These are phyloP conservation scores for Blastocystis sp. DNA, from an alignment of 352 stramenopile species.

Conservation along the genomic window DNA sequence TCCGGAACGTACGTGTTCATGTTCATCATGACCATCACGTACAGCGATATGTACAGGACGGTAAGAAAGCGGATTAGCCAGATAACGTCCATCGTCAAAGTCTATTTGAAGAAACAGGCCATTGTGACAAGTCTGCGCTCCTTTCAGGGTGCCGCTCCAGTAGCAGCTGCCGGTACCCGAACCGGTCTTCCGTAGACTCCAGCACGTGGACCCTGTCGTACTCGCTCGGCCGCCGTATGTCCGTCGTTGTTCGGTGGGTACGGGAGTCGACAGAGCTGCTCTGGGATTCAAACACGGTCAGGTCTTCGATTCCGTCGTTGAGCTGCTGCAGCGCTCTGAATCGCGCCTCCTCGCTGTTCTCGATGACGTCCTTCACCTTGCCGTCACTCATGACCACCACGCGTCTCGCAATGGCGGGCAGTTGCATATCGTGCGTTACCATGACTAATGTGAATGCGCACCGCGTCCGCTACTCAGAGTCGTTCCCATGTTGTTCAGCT, in stretches of 20 bases:
- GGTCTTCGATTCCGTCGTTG: constrained; percentile 44
- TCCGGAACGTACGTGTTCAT: background rate
- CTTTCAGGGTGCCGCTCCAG: background rate
- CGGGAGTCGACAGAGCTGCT: constrained; percentile 4
- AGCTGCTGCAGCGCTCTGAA: constrained; percentile 34
- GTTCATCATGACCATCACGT: background rate
- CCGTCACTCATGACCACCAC: constrained; percentile 70
- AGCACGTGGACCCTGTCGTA: constrained; percentile 44
- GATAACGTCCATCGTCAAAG: background rate
- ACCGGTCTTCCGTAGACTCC: constrained; percentile 37
- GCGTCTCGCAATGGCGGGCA: constrained; percentile 63
- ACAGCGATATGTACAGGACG: background rate
- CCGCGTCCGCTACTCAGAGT: constrained; percentile 14
- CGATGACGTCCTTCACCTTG: constrained; percentile 34
- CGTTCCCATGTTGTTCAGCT: constrained; percentile 69
- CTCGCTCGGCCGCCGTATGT: background rate
- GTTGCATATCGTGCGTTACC: constrained; percentile 71
- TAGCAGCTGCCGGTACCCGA: background rate
- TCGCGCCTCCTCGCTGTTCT: background rate
- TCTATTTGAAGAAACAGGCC: background rate
- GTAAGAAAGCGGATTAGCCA: background rate
- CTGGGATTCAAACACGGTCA: constrained; percentile 26
- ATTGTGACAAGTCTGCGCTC: background rate
- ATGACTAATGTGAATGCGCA: constrained; percentile 43
- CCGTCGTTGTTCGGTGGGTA: background rate